These are phyloP conservation scores for Gilbertella persicaria DNA, from an alignment of 371 early-diverging fungal genomes.

Conservation along the genomic window DNA sequence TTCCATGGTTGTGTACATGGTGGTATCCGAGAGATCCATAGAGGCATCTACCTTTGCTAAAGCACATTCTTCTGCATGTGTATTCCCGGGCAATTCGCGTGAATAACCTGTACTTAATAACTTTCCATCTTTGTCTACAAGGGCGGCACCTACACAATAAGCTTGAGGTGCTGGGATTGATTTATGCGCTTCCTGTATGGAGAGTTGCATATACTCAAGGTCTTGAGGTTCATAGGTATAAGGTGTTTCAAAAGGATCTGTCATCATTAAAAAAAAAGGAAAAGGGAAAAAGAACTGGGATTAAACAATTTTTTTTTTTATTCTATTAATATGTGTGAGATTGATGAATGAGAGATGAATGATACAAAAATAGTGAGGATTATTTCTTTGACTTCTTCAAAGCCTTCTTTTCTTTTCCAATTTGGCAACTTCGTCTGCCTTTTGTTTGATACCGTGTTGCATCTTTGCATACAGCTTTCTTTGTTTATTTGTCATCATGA, in stretches of 20 bases:
- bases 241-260: slow-evolving; percentile 29
- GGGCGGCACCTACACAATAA: slow-evolving; percentile 91
- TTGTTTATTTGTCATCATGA: slow-evolving; percentile 95
- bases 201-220: slow-evolving; percentile 32
- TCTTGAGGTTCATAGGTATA: slow-evolving; percentile 36
- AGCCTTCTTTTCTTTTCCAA: slow-evolving; percentile 46
- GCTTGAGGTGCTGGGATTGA: slow-evolving; percentile 80
- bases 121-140: slow-evolving; percentile 51
- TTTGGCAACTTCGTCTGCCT: slow-evolving; percentile 58
- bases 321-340: no score
- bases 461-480: slow-evolving; percentile 82
- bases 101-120: slow-evolving; percentile 79
- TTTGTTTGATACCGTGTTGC: slow-evolving; percentile 68
- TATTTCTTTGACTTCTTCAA: slow-evolving; percentile 31
- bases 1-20: slow-evolving; percentile 93
- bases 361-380: neutral
- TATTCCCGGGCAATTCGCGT: slow-evolving; percentile 88
- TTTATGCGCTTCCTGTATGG: slow-evolving; percentile 60
- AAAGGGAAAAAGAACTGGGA: neutral
- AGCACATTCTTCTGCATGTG: slow-evolving; percentile 90
- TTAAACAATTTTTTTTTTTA: slow-evolving; percentile 1
- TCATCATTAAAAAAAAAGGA: slow-evolving; percentile 13
- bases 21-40: slow-evolving; percentile 28
- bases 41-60: slow-evolving; percentile 61
- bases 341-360: neutral